Conservation (phyloP, 164 flowering plant species). For the Vitis vinifera region ASM3070453v1 NC_081818.1:10733001-10733500, state of each 20-base stretch:
- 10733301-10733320: slow-evolving; percentile 2
- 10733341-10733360: background rate
- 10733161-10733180: slow-evolving; percentile 31
- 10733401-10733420: too few relatives aligned
- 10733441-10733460: too few relatives aligned
- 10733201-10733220: slow-evolving; percentile 95
- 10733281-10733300: slow-evolving; percentile 50
- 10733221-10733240: slow-evolving; percentile 80
- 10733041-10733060: too few relatives aligned
- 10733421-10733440: too few relatives aligned
- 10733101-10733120: background rate
- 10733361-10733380: background rate
- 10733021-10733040: too few relatives aligned
- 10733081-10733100: too few relatives aligned
- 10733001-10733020: too few relatives aligned
- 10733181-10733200: slow-evolving; percentile 91
- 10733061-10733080: too few relatives aligned
- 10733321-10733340: background rate
- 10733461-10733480: too few relatives aligned
- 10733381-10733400: background rate
- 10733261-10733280: slow-evolving; percentile 68
- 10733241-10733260: slow-evolving; percentile 82
- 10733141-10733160: background rate
- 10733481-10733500: too few relatives aligned
- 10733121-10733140: background rate